phyloP scores from a whole-genome alignment of 495 filamentous ascomycete genomes.

The Hypoxylon lienhwacheense region DNA sequence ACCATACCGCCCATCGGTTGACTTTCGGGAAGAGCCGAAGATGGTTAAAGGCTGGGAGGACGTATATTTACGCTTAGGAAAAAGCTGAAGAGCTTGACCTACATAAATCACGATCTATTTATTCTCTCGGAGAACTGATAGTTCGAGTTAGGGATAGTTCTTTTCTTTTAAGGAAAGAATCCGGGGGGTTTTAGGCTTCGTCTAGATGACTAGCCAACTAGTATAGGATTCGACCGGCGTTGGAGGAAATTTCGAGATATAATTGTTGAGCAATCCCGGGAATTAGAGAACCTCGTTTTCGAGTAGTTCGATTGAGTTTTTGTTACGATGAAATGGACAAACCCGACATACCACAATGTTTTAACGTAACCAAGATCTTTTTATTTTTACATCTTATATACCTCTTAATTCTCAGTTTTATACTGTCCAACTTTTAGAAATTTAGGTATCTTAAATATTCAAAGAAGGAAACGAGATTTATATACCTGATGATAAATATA shows the following conservation, averaged over 20 bases:
- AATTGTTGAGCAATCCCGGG: conserved; percentile 18
- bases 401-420: too few species aligned
- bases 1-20: conserved; percentile 30
- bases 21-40: conserved; percentile 21
- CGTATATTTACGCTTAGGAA: conserved; percentile 23
- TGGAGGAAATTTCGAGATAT: conserved; percentile 17
- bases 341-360: conserved; percentile 28
- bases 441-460: too few species aligned
- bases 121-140: neutral
- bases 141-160: conserved; percentile 3
- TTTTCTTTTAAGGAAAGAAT: conserved; percentile 18
- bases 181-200: conserved; percentile 25
- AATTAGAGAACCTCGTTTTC: conserved; percentile 7
- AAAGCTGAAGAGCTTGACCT: conserved; percentile 8
- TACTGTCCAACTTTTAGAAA: too few species aligned
- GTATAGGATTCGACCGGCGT: conserved; percentile 17
- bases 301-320: neutral
- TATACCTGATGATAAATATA: too few species aligned
- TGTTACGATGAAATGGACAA: conserved; percentile 24
- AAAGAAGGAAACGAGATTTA: too few species aligned
- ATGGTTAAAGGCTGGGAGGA: conserved; percentile 18
- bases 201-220: conserved; percentile 34
- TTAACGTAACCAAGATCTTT: neutral
- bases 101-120: neutral
- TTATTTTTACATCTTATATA: too few species aligned